These are phyloP conservation scores for Themeda triandra DNA, from an alignment of 176 grass and related monocot genomes.

Conservation along the genomic window DNA sequence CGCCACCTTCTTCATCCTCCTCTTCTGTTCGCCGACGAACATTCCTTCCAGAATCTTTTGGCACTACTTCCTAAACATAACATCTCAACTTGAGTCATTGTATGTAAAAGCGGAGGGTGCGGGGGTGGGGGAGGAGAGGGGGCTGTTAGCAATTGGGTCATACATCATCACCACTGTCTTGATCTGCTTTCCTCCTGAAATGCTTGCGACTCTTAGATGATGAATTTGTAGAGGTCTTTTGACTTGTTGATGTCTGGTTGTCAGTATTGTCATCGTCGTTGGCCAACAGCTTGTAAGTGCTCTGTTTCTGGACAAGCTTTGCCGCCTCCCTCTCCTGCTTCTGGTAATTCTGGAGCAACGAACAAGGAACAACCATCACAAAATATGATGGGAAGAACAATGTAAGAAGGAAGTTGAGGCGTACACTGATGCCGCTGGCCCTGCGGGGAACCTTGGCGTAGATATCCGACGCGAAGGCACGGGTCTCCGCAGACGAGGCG, in stretches of 20 bases:
- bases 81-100: not conserved
- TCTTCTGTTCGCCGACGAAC: slow-evolving; percentile 46
- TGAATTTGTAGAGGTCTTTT: not conserved
- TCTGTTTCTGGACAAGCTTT: slow-evolving; percentile 71
- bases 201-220: slow-evolving; percentile 58
- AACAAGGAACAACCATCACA: not conserved
- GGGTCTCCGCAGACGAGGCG: slow-evolving; percentile 18
- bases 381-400: not conserved
- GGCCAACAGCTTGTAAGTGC: slow-evolving; percentile 64
- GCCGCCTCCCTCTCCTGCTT: slow-evolving; percentile 74
- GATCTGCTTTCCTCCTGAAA: slow-evolving; percentile 68
- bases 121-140: not conserved
- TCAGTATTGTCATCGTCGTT: slow-evolving; percentile 52
- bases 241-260: slow-evolving; percentile 11
- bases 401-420: not conserved
- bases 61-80: slow-evolving; percentile 36
- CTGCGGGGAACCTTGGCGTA: too few relatives aligned
- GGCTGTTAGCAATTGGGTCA: not conserved
- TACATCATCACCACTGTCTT: slow-evolving; percentile 65
- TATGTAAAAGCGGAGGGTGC: not conserved
- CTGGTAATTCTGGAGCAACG: slow-evolving; percentile 55
- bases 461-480: too few relatives aligned
- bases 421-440: slow-evolving; percentile 50
- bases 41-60: slow-evolving; percentile 25
- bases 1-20: slow-evolving; percentile 42